Evolutionary conservation across 108 stramenopile species (phyloP).

Genomic region (Conticribra guillardii): DNA sequence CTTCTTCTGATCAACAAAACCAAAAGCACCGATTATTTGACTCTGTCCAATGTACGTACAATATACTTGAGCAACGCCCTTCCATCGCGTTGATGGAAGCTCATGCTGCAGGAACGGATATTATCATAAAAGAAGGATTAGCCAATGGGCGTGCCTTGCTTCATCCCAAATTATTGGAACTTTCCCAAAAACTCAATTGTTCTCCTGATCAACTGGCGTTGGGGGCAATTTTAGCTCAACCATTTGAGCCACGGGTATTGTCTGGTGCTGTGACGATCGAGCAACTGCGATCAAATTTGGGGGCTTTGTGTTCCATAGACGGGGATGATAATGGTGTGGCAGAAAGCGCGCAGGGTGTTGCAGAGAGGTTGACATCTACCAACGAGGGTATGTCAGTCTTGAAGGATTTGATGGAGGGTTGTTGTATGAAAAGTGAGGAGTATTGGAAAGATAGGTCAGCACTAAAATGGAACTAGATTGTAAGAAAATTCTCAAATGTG

Average conservation of each 20-base stretch:
- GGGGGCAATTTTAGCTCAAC: slow-evolving; percentile 71
- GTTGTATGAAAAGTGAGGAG: slow-evolving; percentile 56
- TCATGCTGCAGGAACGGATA: slow-evolving; percentile 62
- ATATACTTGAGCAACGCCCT: slow-evolving; percentile 74
- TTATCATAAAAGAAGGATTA: slow-evolving; percentile 85
- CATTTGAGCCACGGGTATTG: slow-evolving; percentile 72
- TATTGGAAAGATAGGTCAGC: slow-evolving; percentile 73
- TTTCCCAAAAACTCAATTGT: slow-evolving; percentile 49
- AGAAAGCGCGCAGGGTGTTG: too few species aligned
- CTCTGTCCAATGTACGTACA: slow-evolving; percentile 86
- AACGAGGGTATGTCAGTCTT: slow-evolving; percentile 35
- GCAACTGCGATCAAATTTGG: slow-evolving; percentile 68
- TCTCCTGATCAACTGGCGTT: slow-evolving; percentile 74
- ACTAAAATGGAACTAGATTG: slow-evolving; percentile 71
- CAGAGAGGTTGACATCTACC: slow-evolving; percentile 41
- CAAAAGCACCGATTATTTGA: slow-evolving; percentile 66
- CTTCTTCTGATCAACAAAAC: not conserved
- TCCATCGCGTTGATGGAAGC: slow-evolving; percentile 57
- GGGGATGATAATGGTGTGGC: too few species aligned
- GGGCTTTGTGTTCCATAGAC: too few species aligned
- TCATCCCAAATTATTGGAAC: slow-evolving; percentile 36
- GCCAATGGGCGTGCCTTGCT: slow-evolving; percentile 73
- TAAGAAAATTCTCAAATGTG: not conserved
- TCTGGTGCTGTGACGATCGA: slow-evolving; percentile 74
- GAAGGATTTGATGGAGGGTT: slow-evolving; percentile 56